Evolutionary conservation across 331 rosid genomes (phyloP), one percentile per base, ranked within the genome.

Genomic region (Arachis monticola): DNA sequence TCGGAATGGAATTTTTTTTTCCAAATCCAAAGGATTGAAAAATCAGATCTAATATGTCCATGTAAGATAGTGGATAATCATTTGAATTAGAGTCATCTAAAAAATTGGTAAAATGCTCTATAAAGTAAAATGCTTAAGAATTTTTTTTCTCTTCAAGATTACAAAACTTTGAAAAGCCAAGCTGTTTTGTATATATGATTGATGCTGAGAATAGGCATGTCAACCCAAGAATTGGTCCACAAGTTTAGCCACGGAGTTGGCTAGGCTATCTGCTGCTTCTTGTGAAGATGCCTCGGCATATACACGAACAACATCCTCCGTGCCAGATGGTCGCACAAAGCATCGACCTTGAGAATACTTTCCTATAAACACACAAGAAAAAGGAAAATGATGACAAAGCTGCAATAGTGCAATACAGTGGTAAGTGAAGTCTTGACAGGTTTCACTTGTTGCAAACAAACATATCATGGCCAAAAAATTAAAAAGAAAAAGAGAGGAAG

Each of bases 321-420:
- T 94, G 78, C 99, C 91, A 3, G 97, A 90, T 79, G 99, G 99
- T 60, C 97, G 81, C 66, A 94, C 89, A 84, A 94, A 94, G 79
- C 90, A 94, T 70, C 88, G 89, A 77, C 97, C 92, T 71, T 85
- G 82, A 38, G 86, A 67, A 85, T 87, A 82, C 78, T 90, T 90
- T n/a, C 78, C 99, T 81, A 70, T 59, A 76, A 71, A 71, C 70
- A 13, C 60, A 75, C 11, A 53, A 53, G 6, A 55, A 9, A 46
- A 67, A 62, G 11, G 13, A 27, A 7, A 57, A 38, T 7, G 48
- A 45, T 45, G 10, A 45, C 48, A 65, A 61, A 38, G 70, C 59
- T 48, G 50, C 10, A 4, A 59, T 51, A 30, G 17, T 50, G 45
- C 14, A 53, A 35, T 14, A 8, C 13, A 53, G 4, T 8, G 66